These are phyloP conservation scores for Fagopyrum homotropicum DNA, from an alignment of 148 eudicot genomes.

Conservation along the genomic window DNA sequence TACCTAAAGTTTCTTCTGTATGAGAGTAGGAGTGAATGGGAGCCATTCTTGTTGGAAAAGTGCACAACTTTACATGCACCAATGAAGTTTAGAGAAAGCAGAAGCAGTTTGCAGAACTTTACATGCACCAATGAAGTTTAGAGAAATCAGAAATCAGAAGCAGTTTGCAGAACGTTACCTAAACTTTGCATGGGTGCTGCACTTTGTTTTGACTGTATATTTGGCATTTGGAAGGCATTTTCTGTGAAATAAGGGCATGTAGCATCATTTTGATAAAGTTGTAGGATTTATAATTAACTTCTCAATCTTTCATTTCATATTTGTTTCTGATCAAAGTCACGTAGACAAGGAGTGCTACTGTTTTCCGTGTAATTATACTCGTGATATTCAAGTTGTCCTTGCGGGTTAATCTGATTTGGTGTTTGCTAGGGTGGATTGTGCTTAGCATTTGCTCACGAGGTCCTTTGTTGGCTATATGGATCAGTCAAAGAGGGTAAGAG, in stretches of 20 bases:
- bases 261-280: neutral
- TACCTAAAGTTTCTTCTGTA: too few relatives aligned
- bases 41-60: too few relatives aligned
- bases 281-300: too few relatives aligned
- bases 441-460: slow-evolving; percentile 97
- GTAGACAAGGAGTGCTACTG: neutral
- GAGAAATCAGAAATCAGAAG: too few relatives aligned
- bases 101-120: too few relatives aligned
- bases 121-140: too few relatives aligned
- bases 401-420: neutral
- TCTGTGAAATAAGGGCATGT: neutral
- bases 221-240: neutral
- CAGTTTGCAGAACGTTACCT: too few relatives aligned
- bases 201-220: neutral
- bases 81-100: too few relatives aligned
- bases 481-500: slow-evolving; percentile 93
- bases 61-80: too few relatives aligned
- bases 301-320: neutral
- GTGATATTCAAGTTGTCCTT: neutral
- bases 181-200: neutral
- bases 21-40: too few relatives aligned
- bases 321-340: neutral
- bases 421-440: slow-evolving; percentile 91
- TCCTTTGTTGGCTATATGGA: slow-evolving; percentile 97
- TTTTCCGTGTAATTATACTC: neutral